Conservation (phyloP, 768 basidiomycete species). For the Candolleomyces eurysporus region DNA sequence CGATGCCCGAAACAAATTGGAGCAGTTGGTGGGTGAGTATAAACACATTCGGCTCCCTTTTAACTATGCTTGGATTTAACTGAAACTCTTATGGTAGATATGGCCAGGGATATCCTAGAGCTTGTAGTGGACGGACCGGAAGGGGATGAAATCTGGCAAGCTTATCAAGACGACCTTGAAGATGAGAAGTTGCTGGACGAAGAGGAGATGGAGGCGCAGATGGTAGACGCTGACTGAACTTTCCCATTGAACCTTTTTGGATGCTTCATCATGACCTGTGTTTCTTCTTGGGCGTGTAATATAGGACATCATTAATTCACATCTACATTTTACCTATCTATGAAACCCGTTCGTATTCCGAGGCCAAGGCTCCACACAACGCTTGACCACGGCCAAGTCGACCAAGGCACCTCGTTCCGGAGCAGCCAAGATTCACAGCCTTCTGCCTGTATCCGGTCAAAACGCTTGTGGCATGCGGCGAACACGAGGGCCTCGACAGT, state of each 20-base stretch:
- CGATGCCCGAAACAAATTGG: constrained; percentile 38
- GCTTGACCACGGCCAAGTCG: no score
- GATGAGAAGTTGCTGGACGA: constrained; percentile 46
- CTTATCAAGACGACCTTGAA: constrained; percentile 43
- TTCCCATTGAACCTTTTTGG: background rate
- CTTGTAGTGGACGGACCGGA: constrained; percentile 73
- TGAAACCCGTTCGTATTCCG: no score
- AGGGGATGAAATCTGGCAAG: constrained; percentile 61
- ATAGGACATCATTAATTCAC: no score
- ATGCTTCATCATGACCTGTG: background rate
- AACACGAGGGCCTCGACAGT: no score
- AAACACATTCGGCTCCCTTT: background rate
- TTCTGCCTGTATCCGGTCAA: no score
- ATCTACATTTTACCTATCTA: no score
- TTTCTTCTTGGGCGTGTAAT: no score
- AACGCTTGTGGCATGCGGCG: no score
- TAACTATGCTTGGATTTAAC: background rate
- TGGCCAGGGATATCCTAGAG: constrained; percentile 61
- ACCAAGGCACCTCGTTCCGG: no score
- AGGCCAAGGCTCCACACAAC: no score
- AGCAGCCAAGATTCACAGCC: no score
- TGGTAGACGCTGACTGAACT: constrained; percentile 29
- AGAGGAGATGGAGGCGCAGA: constrained; percentile 56
- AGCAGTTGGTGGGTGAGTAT: constrained; percentile 46
- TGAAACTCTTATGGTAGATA: constrained; percentile 35